Evolutionary conservation across 2,329 filamentous ascomycete genomes (phyloP), one percentile per base, ranked within the genome.

Genomic region (Escovopsis sp.): DNA sequence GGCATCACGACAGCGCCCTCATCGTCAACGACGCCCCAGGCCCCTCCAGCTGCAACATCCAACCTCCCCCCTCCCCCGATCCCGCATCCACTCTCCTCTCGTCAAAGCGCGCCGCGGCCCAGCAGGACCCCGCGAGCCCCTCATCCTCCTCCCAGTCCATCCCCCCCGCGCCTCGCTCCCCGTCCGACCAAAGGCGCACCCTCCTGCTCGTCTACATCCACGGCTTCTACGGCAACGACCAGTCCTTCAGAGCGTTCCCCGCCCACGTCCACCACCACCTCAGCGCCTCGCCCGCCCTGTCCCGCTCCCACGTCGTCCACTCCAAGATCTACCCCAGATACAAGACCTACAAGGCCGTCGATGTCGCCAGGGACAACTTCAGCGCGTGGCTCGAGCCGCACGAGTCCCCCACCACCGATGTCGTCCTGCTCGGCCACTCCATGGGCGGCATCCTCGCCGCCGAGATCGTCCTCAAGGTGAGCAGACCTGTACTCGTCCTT

Each of bases 211-310:
- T 94, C 41, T 94, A 87, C 57, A 78, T 94, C 43, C 88, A 94
- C 64, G 87, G 88, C 46, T 94, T 93, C 62, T 81, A 91, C 70
- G 87, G 88, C 40, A 81, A 84, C 45, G 84, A 91, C 58, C 81
- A 82, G 29, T 93, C 84, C 44, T 95, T 95, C 56, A 75, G 79
- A 47, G 84, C 81, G 36, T 94, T 95, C 51, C 88, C 88, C 1
- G 83, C 83, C 7, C 86, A 94, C 62, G 74, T 94, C 4, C 88
- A 95, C 58, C 74, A 78, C 50, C 70, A 84, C 31, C 67, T 93
- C 33, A 76, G 76, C 11, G 66, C 74, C 8, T 68, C 79, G 1
- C 63, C 94, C 11, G 65, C 67, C 16, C 63, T 94, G 11, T 65
- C 67, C 16, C 79, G 84, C 24, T 81, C 79, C 6, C 86, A 93